These are phyloP conservation scores for Boletellus sp. DNA, from an alignment of 768 basidiomycete species.

Conservation along the genomic window DNA sequence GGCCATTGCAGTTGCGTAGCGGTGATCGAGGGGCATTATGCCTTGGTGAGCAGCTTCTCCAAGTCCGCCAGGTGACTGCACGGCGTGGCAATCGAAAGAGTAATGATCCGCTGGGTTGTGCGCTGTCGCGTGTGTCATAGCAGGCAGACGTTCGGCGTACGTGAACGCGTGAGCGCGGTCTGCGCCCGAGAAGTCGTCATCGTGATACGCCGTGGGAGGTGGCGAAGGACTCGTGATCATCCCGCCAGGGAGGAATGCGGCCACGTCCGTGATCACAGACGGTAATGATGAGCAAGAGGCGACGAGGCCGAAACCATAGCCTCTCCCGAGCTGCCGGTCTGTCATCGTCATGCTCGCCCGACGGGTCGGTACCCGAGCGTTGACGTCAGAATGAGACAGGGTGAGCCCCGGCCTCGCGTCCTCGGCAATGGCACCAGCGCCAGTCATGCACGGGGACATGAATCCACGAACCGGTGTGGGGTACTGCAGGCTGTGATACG, in stretches of 20 bases:
- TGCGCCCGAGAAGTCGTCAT: conserved; percentile 19
- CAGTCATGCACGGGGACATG: conserved; percentile 16
- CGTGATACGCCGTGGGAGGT: conserved; percentile 21
- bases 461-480: conserved; percentile 22
- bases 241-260: conserved; percentile 11
- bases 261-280: conserved; percentile 11
- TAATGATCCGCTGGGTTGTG: conserved; percentile 11
- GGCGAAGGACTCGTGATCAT: conserved; percentile 21
- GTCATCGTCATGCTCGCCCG: conserved; percentile 12
- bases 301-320: conserved; percentile 4
- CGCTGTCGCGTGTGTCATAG: conserved; percentile 13
- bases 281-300: conserved; percentile 13
- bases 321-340: conserved; percentile 10
- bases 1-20: conserved; percentile 18
- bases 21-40: conserved; percentile 25
- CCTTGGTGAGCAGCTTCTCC: conserved; percentile 14
- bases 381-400: conserved; percentile 23
- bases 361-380: conserved; percentile 10
- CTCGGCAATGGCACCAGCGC: conserved; percentile 19
- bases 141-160: conserved; percentile 11
- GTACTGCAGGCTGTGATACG: conserved; percentile 24
- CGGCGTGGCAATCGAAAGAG: conserved; percentile 16
- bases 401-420: conserved; percentile 21
- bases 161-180: conserved; percentile 13
- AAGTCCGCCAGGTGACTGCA: conserved; percentile 16